Evolutionary conservation across 306 rosid genomes (phyloP), one percentile per base, ranked within the genome.

Genomic region (Lathyrus oleraceus): DNA sequence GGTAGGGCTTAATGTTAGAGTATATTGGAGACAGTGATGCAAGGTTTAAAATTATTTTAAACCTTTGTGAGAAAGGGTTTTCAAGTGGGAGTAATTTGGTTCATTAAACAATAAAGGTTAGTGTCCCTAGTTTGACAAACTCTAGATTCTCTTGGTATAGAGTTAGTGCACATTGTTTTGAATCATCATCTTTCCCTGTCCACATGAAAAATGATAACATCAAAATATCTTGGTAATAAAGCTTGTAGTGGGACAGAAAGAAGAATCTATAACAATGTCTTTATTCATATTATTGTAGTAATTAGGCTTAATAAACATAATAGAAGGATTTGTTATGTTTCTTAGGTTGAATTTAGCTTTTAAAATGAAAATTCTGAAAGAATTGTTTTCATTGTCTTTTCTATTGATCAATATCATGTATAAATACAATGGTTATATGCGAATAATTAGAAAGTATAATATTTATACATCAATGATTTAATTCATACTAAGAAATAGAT

Each of bases 101-200:
- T 78, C 64, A 53, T 47, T 47, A 78, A 80, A 74, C 74, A 66
- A 30, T 27, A 63, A 73, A 73, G 79, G 52, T 4, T 28, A 28
- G 82, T 79, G 86, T 70, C 80, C 78, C 87, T 76, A 74, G 72
- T 83, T 83, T 81, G 84, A 80, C 82, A 77, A 81, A 68, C 57
- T 35, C 62, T 75, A 80, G 82, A 80, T 83, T 78, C 85, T 85
- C 79, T 70, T 16, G 73, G 74, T 63, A 32, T 32, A 59, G 74
- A 69, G 78, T 53, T 44, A 28, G 52, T 75, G 80, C 73, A 42
- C 40, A 64, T 76, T 67, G 70, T 75, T 75, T 72, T 72, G 73
- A 74, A 73, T 76, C 61, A 84, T 47, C 63, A 16, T 28, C 72
- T 75, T 52, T 61, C 76, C 86, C 81, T 79, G 74, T 47, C 79